Percentiles rank a stretch among this genome's conserved stretches.
Conservation (phyloP, 192 early-diverging fungal species). For the Mortierella antarctica region DNA sequence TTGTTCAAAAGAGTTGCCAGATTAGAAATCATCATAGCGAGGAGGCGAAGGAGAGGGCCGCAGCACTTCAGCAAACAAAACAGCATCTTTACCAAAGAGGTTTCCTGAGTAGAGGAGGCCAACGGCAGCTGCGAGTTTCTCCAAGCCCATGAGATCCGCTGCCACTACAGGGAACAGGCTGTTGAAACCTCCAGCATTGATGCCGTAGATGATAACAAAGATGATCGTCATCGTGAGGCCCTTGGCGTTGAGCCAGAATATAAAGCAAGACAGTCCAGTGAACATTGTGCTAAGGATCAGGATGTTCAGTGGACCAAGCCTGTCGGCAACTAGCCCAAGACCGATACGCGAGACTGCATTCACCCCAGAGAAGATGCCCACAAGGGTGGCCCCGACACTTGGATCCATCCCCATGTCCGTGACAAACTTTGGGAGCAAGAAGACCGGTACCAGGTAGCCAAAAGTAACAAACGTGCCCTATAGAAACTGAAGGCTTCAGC, state of each 20-base stretch:
- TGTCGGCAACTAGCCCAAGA: slow-evolving; percentile 54
- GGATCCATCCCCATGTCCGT: slow-evolving; percentile 33
- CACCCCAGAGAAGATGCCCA: slow-evolving; percentile 55
- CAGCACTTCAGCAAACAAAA: neutral
- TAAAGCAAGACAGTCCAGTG: slow-evolving; percentile 49
- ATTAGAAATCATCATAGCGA: too few species aligned
- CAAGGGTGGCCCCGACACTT: slow-evolving; percentile 47
- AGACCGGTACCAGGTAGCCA: slow-evolving; percentile 49
- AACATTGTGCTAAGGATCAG: slow-evolving; percentile 50
- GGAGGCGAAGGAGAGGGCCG: neutral
- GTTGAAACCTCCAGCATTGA: slow-evolving; percentile 59
- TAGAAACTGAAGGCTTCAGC: neutral
- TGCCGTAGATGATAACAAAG: slow-evolving; percentile 58
- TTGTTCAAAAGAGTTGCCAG: neutral
- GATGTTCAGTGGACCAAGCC: slow-evolving; percentile 54
- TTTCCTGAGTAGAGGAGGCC: slow-evolving; percentile 56
- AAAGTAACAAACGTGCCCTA: slow-evolving; percentile 23
- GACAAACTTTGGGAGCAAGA: slow-evolving; percentile 43
- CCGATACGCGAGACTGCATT: slow-evolving; percentile 59
- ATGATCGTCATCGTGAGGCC: slow-evolving; percentile 29
- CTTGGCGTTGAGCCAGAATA: slow-evolving; percentile 58
- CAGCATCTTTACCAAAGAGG: slow-evolving; percentile 41
- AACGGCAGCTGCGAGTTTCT: slow-evolving; percentile 47
- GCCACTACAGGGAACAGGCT: slow-evolving; percentile 48
- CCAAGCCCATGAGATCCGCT: slow-evolving; percentile 52